These are phyloP conservation scores for Porcisia deanei DNA, from an alignment of 208 protist genomes.

Conservation along the genomic window DNA sequence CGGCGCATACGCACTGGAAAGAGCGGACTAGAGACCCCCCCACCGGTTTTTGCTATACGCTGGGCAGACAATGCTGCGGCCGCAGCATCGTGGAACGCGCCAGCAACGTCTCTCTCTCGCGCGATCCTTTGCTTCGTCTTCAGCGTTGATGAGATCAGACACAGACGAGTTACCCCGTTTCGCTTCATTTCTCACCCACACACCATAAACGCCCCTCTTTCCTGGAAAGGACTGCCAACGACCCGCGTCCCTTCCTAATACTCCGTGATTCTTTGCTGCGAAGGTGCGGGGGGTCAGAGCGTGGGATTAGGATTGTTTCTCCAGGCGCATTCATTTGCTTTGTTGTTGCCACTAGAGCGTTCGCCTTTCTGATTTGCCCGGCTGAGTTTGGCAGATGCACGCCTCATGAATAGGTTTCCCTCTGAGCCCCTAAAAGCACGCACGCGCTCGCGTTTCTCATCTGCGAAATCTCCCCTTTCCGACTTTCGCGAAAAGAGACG, in stretches of 20 bases:
- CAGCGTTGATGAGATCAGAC: neutral
- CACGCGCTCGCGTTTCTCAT: neutral
- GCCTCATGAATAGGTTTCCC: neutral
- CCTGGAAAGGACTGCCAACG: no score
- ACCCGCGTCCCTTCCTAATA: no score
- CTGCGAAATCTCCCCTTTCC: neutral
- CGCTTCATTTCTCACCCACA: neutral
- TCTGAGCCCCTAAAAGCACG: neutral
- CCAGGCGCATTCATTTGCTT: neutral
- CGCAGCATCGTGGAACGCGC: neutral
- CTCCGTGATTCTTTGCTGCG: no score
- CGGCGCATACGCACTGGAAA: no score
- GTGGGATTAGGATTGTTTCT: neutral
- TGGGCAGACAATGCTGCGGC: neutral
- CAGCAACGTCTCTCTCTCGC: neutral
- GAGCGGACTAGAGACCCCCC: no score
- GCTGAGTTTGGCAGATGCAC: neutral
- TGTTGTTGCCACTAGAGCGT: neutral
- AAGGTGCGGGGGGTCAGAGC: neutral
- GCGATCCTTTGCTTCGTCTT: neutral
- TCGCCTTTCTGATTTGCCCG: neutral
- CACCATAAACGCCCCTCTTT: neutral
- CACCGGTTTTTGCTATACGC: neutral
- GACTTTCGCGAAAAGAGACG: neutral
- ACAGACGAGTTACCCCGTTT: neutral